A percentile compares a stretch with the other conserved stretches of the same genome.
Evolutionary conservation across 495 filamentous ascomycete genomes (phyloP).

Genomic region (Opeltia flavorubescens): DNA sequence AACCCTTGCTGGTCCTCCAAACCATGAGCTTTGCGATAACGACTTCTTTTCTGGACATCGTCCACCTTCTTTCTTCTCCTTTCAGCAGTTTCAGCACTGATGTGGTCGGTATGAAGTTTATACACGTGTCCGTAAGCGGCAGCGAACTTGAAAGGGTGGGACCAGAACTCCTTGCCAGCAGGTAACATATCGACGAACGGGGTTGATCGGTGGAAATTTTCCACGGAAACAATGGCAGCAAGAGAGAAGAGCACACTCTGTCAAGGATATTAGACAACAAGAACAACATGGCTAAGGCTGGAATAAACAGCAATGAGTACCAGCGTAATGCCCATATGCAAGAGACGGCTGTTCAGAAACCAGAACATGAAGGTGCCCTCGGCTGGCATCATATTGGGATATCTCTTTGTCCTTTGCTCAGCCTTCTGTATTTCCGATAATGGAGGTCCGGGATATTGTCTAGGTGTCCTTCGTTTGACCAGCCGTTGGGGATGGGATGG

Average conservation of each 20-base stretch:
- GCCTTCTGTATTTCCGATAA: slow-evolving; percentile 42
- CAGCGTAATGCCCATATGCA: slow-evolving; percentile 68
- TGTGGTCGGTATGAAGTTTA: slow-evolving; percentile 52
- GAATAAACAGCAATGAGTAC: slow-evolving; percentile 30
- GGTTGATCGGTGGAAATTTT: slow-evolving; percentile 55
- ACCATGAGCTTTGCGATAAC: slow-evolving; percentile 74
- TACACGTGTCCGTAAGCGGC: slow-evolving; percentile 48
- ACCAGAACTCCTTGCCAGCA: slow-evolving; percentile 34
- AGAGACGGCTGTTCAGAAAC: slow-evolving; percentile 54
- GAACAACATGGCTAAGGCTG: neutral
- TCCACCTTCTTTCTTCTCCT: slow-evolving; percentile 52
- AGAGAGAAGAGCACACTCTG: slow-evolving; percentile 56
- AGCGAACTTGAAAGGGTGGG: slow-evolving; percentile 47
- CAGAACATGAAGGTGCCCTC: slow-evolving; percentile 59
- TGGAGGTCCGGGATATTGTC: slow-evolving; percentile 52
- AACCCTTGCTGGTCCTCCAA: slow-evolving; percentile 36
- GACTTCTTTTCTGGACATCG: slow-evolving; percentile 63
- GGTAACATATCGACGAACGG: slow-evolving; percentile 52
- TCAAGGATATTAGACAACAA: neutral
- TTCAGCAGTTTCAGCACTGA: slow-evolving; percentile 46
- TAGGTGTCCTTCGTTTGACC: slow-evolving; percentile 27
- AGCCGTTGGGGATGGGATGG: slow-evolving; percentile 62
- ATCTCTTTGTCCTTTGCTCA: slow-evolving; percentile 48
- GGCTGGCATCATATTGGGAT: slow-evolving; percentile 71
- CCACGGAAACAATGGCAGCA: slow-evolving; percentile 49